phyloP scores from a whole-genome alignment of 139 green algal genomes.

The Chlamydomonas urium region DNA sequence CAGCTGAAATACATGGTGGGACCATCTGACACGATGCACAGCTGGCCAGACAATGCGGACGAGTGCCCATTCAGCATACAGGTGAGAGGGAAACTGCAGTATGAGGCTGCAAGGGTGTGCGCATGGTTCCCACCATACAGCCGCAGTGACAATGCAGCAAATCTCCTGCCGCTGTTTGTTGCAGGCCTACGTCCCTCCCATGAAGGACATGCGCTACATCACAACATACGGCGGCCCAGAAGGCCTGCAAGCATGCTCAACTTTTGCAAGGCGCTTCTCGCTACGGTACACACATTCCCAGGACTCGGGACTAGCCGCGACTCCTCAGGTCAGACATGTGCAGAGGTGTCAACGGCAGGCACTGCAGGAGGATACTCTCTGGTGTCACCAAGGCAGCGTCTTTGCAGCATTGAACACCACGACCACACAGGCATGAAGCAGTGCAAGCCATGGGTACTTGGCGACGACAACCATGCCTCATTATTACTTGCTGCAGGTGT shows the following conservation, averaged over 20 bases:
- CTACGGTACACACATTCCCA: conserved; percentile 12
- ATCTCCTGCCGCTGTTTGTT: not conserved
- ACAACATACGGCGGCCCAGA: conserved; percentile 22
- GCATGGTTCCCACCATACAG: not conserved
- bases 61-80: conserved; percentile 3
- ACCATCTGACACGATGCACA: not conserved
- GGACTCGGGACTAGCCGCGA: not conserved
- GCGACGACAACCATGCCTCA: too few species aligned
- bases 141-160: not conserved
- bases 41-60: not conserved
- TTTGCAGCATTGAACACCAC: too few species aligned
- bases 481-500: too few species aligned
- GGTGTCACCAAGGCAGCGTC: too few species aligned
- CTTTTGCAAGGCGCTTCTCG: conserved; percentile 24
- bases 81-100: not conserved
- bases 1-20: not conserved
- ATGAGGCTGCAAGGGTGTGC: too few species aligned
- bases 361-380: too few species aligned
- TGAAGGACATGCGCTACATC: conserved; percentile 31
- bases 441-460: too few species aligned
- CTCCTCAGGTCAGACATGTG: not conserved
- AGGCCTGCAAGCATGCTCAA: conserved; percentile 19
- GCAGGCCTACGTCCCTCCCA: conserved; percentile 24
- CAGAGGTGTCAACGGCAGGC: too few species aligned
- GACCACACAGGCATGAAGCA: too few species aligned